These are phyloP conservation scores for Neurospora sp. DNA, from an alignment of 495 filamentous ascomycete genomes.

Conservation along the genomic window DNA sequence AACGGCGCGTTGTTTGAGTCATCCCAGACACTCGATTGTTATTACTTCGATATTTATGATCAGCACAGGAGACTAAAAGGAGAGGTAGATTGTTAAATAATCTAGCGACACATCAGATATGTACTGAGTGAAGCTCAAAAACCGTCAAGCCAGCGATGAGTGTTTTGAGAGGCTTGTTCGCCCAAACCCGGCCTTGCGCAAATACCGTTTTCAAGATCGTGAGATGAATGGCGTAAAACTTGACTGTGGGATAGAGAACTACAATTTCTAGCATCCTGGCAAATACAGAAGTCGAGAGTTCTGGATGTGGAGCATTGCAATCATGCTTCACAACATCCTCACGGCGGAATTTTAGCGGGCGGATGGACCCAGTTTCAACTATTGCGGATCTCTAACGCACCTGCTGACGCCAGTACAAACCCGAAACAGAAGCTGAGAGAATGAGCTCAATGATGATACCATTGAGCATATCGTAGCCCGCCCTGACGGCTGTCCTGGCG, in stretches of 20 bases:
- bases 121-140: fast-evolving
- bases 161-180: not conserved
- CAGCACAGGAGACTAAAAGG: fast-evolving
- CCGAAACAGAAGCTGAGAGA: not conserved
- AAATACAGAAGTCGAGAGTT: not conserved
- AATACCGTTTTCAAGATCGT: not conserved
- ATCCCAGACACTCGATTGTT: not conserved
- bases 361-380: not conserved
- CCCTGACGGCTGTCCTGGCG: not conserved
- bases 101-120: not conserved
- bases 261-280: not conserved
- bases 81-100: not conserved
- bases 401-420: not conserved
- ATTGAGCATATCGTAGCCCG: not conserved
- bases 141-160: not conserved
- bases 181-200: not conserved
- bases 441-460: not conserved
- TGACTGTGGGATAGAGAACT: not conserved
- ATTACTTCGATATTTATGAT: fast-evolving
- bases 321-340: not conserved
- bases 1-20: not conserved
- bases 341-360: not conserved
- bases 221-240: not conserved
- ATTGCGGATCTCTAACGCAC: not conserved
- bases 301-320: not conserved